Evolutionary conservation across 1,139 yeast species (phyloP).

Genomic region (Kurtzmaniella natalensis): DNA sequence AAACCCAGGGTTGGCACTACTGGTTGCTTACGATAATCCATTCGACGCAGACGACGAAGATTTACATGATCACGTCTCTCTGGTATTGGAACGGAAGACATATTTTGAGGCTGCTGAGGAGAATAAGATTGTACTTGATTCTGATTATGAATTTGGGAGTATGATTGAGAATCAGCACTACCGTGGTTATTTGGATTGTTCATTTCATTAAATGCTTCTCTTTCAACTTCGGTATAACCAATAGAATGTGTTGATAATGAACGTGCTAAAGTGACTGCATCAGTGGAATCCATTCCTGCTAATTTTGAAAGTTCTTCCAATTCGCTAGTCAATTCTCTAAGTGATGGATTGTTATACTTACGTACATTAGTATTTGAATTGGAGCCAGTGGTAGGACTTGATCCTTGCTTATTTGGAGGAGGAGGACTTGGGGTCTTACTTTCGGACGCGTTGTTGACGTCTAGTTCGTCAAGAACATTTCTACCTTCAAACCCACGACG

Average conservation of each 20-base stretch:
- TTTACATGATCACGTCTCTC: constrained; percentile 1
- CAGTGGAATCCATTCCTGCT: constrained; percentile 71
- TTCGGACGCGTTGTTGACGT: not conserved
- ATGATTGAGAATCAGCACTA: not conserved
- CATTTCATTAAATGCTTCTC: constrained; percentile 40
- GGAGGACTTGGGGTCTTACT: constrained; percentile 3
- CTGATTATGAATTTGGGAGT: too few relatives aligned
- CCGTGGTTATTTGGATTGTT: constrained; percentile 18
- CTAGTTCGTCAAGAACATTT: constrained; percentile 11
- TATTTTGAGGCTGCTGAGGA: too few relatives aligned
- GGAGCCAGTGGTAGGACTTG: constrained; percentile 8
- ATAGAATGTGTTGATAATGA: constrained; percentile 59
- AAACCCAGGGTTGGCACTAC: not conserved
- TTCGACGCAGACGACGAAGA: not conserved
- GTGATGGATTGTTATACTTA: constrained; percentile 47
- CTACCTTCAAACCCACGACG: not conserved
- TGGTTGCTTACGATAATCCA: constrained; percentile 3
- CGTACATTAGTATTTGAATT: not conserved
- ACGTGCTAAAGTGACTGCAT: constrained; percentile 72
- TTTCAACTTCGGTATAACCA: constrained; percentile 53
- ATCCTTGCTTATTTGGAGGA: constrained; percentile 7
- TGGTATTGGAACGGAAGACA: not conserved
- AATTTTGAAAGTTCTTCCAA: constrained; percentile 59
- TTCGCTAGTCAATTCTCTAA: constrained; percentile 64
- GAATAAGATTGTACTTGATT: too few relatives aligned